Conservation (phyloP, 2,329 filamentous ascomycete species). For the Aureobasidium sp. region DNA sequence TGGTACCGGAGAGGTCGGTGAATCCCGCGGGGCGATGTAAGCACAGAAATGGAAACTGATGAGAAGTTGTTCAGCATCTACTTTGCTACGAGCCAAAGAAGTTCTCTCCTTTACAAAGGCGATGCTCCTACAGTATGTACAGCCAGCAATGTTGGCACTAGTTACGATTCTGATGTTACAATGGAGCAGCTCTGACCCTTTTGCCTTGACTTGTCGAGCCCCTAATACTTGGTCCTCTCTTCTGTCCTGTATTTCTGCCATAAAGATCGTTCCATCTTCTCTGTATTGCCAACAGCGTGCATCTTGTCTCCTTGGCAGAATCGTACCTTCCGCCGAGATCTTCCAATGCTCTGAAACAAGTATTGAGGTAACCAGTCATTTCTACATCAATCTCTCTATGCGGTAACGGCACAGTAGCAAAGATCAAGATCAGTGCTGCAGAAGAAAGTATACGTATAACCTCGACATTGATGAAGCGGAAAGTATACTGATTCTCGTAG, state of each 20-base stretch:
- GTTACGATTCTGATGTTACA: background rate
- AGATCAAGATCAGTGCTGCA: constrained; percentile 34
- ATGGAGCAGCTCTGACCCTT: background rate
- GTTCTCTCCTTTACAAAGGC: too few species aligned
- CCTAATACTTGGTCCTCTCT: background rate
- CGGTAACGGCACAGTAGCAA: constrained; percentile 23
- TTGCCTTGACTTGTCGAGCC: background rate
- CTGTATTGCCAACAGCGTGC: constrained; percentile 17
- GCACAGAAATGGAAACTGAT: too few species aligned
- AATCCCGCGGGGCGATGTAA: background rate
- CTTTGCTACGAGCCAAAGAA: background rate
- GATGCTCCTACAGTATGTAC: too few species aligned
- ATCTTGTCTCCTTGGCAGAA: constrained; percentile 29
- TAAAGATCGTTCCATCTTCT: constrained; percentile 18
- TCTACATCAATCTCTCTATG: constrained; percentile 9
- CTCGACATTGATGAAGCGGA: constrained; percentile 39
- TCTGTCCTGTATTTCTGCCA: background rate
- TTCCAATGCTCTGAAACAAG: constrained; percentile 38
- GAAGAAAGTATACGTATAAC: constrained; percentile 40
- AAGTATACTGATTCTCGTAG: constrained; percentile 37
- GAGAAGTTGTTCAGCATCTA: too few species aligned
- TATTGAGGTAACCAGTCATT: constrained; percentile 33
- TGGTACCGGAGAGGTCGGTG: too few species aligned
- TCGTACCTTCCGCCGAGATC: constrained; percentile 36
- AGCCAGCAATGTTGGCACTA: too few species aligned